Base-by-base conservation (phyloP, 2,329 filamentous ascomycete genomes). In the Arthrobotrys megalospora region DNA sequence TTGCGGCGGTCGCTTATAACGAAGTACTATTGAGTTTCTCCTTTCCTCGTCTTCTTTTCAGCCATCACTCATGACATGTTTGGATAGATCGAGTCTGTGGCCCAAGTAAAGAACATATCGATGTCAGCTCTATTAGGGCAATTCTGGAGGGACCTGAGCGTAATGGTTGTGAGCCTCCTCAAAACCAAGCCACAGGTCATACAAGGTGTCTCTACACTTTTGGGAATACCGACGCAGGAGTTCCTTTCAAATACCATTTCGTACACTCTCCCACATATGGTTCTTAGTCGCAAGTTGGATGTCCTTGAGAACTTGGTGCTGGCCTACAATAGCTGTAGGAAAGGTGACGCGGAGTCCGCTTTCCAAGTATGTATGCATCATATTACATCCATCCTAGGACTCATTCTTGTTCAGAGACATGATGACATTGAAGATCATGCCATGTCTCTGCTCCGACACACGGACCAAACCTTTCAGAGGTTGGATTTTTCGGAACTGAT, bases 131-230 rank as follows among this genome's bases (percentile, higher is more conserved):
- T 99, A 0, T 91, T 98, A 71, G 90, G 91, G 69, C 94, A 95
- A 0, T 98, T 94, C 83, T 98, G 95, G 94, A 90, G 90, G 80
- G 95, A 89, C 34, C 87, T 99, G 52, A 94, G 93, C 0, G 91
- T 95, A 76, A 89, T 91, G 62, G 91, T 93, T 1, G 91, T 96
- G 32, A 95, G 94, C 83, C 93, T 97, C 81, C 88, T 98, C 78
- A 88, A 91, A 21, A 88, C 89, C 58, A 89, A 91, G 55, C 95
- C 96, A n/a, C 93, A 96, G 81, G 92, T 94, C 82, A 91, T 91
- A 55, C 90, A 92, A 69, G 88, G 92, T 52, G 87, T 98, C 60
- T 93, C 94, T 24, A 93, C 97, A 80, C 85, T 98, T 34, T 87
- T 97, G 43, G 90, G 91, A 64, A 91, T 93, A 82, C 91, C 89